Evolutionary conservation across 164 flowering plant genomes (phyloP).

Genomic region (Vitis amurensis): DNA sequence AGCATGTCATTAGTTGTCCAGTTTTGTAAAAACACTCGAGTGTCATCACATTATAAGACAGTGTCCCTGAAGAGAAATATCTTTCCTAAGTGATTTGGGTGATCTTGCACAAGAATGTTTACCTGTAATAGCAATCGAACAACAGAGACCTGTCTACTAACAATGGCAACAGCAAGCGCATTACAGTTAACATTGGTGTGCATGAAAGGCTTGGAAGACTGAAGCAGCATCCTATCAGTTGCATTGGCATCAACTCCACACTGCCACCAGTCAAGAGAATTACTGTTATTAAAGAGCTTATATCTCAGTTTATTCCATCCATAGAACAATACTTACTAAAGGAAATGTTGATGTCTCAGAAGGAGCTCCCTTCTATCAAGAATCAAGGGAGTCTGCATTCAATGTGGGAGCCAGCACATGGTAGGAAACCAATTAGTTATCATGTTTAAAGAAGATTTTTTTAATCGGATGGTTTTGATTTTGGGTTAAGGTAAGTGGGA

Average conservation of each 20-base stretch:
- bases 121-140: slow-evolving; percentile 54
- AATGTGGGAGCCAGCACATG: too few relatives aligned
- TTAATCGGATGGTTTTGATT: too few relatives aligned
- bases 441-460: too few relatives aligned
- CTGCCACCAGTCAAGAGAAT: slow-evolving; percentile 24
- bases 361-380: too few relatives aligned
- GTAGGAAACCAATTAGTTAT: too few relatives aligned
- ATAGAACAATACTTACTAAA: too few relatives aligned
- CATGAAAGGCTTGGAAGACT: slow-evolving; percentile 53
- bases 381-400: too few relatives aligned
- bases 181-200: slow-evolving; percentile 48
- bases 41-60: too few relatives aligned
- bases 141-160: slow-evolving; percentile 46
- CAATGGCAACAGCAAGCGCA: slow-evolving; percentile 52
- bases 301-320: too few relatives aligned
- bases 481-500: too few relatives aligned
- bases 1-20: background rate
- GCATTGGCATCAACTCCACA: slow-evolving; percentile 47
- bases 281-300: background rate
- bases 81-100: background rate
- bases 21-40: too few relatives aligned
- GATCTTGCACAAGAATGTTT: background rate
- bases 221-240: slow-evolving; percentile 43
- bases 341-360: too few relatives aligned
- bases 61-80: background rate